These are phyloP conservation scores for Gloeostereum incarnatum DNA, from an alignment of 768 basidiomycete genomes.

Conservation along the genomic window DNA sequence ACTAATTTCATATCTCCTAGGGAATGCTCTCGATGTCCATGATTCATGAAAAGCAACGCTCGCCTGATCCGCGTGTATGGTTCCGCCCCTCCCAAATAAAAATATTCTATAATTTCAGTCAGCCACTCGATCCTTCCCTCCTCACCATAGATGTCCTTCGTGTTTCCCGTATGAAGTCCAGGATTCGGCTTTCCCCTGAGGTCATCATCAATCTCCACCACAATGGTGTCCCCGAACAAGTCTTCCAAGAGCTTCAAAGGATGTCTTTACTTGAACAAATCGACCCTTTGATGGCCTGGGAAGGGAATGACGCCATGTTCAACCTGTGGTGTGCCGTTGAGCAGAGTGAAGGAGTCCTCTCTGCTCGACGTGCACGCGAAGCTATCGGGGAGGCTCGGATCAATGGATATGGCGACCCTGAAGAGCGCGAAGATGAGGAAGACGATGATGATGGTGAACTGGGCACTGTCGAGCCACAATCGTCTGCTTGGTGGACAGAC, in stretches of 20 bases:
- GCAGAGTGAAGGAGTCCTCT: constrained; percentile 11
- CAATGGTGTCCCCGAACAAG: constrained; percentile 27
- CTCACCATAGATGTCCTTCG: constrained; percentile 45
- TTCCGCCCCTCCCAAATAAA: constrained; percentile 36
- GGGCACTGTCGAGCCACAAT: constrained; percentile 12
- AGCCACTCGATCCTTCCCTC: constrained; percentile 27
- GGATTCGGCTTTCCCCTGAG: constrained; percentile 29
- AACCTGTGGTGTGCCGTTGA: constrained; percentile 12
- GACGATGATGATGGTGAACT: constrained; percentile 14
- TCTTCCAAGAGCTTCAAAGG: constrained; percentile 18
- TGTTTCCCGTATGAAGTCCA: constrained; percentile 21
- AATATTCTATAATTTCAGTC: constrained; percentile 25
- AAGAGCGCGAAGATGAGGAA: constrained; percentile 10
- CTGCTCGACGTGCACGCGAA: constrained; percentile 12
- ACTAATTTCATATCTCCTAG: constrained; percentile 12
- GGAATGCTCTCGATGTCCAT: constrained; percentile 18
- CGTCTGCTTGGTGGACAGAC: constrained; percentile 37
- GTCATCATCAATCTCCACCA: constrained; percentile 35
- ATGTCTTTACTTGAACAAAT: constrained; percentile 14
- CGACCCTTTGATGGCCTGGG: constrained; percentile 18
- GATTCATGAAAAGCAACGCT: neutral
- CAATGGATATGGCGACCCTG: constrained; percentile 11
- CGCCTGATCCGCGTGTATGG: constrained; percentile 12
- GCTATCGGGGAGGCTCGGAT: constrained; percentile 14
- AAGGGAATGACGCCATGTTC: constrained; percentile 13